phyloP scores from a whole-genome alignment of 2,329 filamentous ascomycete genomes.

The Colletotrichum higginsianum region DNA sequence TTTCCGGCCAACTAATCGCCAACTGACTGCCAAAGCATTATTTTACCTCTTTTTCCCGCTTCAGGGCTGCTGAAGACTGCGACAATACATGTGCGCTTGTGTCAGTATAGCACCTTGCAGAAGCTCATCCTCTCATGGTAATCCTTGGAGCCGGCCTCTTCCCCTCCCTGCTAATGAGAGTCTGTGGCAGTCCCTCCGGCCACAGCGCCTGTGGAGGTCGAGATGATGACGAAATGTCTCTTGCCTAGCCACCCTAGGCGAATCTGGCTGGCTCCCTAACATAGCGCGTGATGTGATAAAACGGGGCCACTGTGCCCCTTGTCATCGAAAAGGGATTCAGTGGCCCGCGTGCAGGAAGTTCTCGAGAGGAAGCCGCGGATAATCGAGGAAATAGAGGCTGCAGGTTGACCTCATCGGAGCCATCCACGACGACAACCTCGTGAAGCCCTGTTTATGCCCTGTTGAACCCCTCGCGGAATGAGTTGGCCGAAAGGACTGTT shows the following conservation, averaged over 20 bases:
- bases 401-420: constrained; percentile 44
- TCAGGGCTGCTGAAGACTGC: constrained; percentile 25
- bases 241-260: constrained; percentile 28
- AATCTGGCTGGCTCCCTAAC: neutral
- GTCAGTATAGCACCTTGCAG: constrained; percentile 17
- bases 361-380: constrained; percentile 42
- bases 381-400: constrained; percentile 39
- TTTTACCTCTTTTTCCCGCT: neutral
- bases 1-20: constrained; percentile 35
- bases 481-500: neutral
- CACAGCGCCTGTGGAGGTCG: neutral
- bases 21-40: neutral
- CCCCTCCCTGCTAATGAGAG: neutral
- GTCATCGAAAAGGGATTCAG: constrained; percentile 20
- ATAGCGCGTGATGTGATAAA: constrained; percentile 37
- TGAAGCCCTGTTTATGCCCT: constrained; percentile 6
- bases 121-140: neutral
- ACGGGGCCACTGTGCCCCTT: constrained; percentile 13
- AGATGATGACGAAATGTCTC: constrained; percentile 38
- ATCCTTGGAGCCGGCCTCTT: neutral
- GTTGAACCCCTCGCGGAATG: neutral
- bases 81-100: constrained; percentile 14
- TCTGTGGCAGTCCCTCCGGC: neutral
- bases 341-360: constrained; percentile 33
- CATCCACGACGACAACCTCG: constrained; percentile 24